Conservation (phyloP, 2,329 filamentous ascomycete species). For the Sporothrix globosa region DNA sequence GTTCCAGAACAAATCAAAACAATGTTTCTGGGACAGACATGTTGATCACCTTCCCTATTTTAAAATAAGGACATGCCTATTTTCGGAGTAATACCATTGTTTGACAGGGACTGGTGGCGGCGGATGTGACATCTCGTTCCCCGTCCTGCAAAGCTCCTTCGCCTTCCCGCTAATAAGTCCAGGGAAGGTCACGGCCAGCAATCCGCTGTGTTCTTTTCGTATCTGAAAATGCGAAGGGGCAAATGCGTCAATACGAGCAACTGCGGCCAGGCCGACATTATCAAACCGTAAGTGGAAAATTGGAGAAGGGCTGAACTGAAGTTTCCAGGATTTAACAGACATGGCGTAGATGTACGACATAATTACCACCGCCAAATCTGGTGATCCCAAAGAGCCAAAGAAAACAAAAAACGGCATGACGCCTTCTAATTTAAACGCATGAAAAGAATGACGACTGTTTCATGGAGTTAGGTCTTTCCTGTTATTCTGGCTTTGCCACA, state of each 20-base stretch:
- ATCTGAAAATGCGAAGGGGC: slow-evolving; percentile 18
- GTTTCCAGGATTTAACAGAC: background rate
- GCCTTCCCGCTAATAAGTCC: background rate
- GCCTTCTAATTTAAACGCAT: slow-evolving; percentile 19
- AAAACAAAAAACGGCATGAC: background rate
- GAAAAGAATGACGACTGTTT: slow-evolving; percentile 8
- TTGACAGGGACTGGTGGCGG: background rate
- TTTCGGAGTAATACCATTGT: background rate
- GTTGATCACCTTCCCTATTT: background rate
- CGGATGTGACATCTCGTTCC: slow-evolving; percentile 21
- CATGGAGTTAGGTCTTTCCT: slow-evolving; percentile 1
- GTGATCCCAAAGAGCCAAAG: too few relatives aligned
- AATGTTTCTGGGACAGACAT: too few relatives aligned
- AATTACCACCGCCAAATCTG: too few relatives aligned
- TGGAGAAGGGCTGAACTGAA: background rate
- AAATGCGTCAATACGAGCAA: slow-evolving; percentile 23
- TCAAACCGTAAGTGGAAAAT: background rate
- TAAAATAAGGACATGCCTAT: background rate
- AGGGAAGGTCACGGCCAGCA: background rate
- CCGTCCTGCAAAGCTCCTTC: background rate
- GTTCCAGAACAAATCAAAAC: slow-evolving; percentile 23
- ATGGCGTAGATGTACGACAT: too few relatives aligned
- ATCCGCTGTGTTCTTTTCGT: slow-evolving; percentile 11
- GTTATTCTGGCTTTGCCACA: slow-evolving; percentile 1
- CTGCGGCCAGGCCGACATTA: background rate